Conservation (phyloP, 2,329 filamentous ascomycete genomes). For the Apiospora marii region DNA sequence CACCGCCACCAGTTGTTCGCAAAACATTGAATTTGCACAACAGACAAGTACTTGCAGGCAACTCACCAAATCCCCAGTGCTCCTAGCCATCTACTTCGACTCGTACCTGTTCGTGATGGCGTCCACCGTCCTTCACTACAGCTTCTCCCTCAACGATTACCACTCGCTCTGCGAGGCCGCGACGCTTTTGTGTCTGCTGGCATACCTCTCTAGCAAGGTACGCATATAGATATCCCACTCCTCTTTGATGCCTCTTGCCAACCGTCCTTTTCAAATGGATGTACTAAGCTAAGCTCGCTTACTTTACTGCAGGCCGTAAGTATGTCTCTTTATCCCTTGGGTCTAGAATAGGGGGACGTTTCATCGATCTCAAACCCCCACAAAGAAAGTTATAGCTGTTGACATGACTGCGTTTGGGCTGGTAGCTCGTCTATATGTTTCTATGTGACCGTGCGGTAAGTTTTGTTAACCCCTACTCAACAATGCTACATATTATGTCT, state of each 20-base stretch:
- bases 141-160: neutral
- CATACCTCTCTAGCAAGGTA: slow-evolving; percentile 15
- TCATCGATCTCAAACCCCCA: neutral
- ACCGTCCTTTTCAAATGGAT: neutral
- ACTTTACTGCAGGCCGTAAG: neutral
- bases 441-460: neutral
- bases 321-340: neutral
- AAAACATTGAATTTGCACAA: neutral
- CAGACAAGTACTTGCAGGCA: neutral
- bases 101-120: neutral
- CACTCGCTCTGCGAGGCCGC: neutral
- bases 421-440: neutral
- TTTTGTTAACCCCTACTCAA: neutral
- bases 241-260: neutral
- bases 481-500: neutral
- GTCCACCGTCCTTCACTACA: neutral
- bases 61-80: neutral
- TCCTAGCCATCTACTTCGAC: slow-evolving; percentile 2
- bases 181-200: neutral
- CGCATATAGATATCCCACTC: neutral
- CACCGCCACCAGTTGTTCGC: neutral
- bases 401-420: neutral
- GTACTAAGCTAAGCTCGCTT: neutral
- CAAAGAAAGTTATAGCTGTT: neutral
- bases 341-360: neutral